A percentile compares a stretch with the other conserved stretches of the same genome.
These are phyloP conservation scores for Cerrena zonata DNA, from an alignment of 1,284 basidiomycete species.

Conservation along the genomic window DNA sequence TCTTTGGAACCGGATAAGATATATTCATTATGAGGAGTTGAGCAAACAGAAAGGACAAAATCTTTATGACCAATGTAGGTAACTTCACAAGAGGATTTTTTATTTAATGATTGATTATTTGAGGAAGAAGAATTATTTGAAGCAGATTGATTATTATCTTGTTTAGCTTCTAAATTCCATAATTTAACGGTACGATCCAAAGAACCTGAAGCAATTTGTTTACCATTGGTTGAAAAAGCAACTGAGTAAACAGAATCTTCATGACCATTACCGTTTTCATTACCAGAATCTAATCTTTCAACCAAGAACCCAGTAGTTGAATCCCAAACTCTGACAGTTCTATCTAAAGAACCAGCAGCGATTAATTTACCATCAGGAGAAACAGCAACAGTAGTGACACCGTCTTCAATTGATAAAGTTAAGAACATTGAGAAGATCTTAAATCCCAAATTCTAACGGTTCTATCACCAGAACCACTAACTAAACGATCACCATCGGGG, in stretches of 20 bases:
- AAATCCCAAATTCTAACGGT: conserved; percentile 91
- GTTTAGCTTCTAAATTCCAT: conserved; percentile 91
- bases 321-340: conserved; percentile 89
- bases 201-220: conserved; percentile 88
- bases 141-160: too few relatives aligned
- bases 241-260: conserved; percentile 41
- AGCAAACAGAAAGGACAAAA: too few relatives aligned
- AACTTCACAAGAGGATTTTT: too few relatives aligned
- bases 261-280: conserved; percentile 88
- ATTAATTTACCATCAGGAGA: conserved; percentile 78
- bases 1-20: too few relatives aligned
- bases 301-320: conserved; percentile 69
- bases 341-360: conserved; percentile 92
- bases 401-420: background rate
- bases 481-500: too few relatives aligned
- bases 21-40: too few relatives aligned
- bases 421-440: conserved; percentile 63
- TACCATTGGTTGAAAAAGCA: conserved; percentile 62
- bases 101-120: too few relatives aligned
- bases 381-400: conserved; percentile 74
- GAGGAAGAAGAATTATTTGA: too few relatives aligned
- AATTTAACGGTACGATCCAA: conserved; percentile 91
- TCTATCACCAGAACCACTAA: conserved; percentile 89
- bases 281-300: conserved; percentile 76
- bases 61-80: too few relatives aligned